Evolutionary conservation across 2,329 filamentous ascomycete genomes (phyloP).

Genomic region (Sporothrix phasma): DNA sequence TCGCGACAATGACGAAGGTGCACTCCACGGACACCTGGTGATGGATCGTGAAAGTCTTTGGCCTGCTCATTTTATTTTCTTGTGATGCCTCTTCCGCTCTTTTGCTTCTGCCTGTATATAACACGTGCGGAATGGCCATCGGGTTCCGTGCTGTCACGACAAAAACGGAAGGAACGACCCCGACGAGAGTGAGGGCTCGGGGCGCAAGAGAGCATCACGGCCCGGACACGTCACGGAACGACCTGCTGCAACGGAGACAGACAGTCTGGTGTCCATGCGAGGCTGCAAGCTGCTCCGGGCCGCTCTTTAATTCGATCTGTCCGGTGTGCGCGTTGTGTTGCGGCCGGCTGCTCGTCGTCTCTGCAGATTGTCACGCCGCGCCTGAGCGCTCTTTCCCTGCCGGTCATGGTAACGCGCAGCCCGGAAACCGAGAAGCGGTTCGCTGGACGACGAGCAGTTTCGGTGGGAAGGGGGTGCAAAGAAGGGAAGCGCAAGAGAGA

Average conservation of each 20-base stretch:
- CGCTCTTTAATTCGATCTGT: too few species aligned
- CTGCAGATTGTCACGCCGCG: not conserved
- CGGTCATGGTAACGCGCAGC: too few species aligned
- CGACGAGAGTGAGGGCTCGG: not conserved
- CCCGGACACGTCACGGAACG: not conserved
- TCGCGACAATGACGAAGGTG: too few species aligned
- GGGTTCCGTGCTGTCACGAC: not conserved
- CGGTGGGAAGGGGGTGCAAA: not conserved
- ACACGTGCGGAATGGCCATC: not conserved
- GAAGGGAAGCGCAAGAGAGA: not conserved
- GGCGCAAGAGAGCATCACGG: too few species aligned
- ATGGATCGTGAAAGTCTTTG: too few species aligned
- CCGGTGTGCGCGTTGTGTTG: not conserved
- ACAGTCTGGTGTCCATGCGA: too few species aligned
- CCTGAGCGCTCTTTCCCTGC: not conserved
- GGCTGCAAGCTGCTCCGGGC: too few species aligned
- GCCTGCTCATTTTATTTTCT: too few species aligned
- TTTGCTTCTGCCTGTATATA: not conserved
- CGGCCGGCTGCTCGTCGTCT: not conserved
- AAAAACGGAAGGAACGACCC: constrained; percentile 1
- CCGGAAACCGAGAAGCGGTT: too few species aligned
- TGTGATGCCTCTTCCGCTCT: not conserved
- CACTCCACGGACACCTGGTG: too few species aligned
- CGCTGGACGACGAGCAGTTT: too few species aligned
- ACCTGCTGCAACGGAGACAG: too few species aligned